Conservation (phyloP, 345 rosid species). For the Salix udensis region DNA sequence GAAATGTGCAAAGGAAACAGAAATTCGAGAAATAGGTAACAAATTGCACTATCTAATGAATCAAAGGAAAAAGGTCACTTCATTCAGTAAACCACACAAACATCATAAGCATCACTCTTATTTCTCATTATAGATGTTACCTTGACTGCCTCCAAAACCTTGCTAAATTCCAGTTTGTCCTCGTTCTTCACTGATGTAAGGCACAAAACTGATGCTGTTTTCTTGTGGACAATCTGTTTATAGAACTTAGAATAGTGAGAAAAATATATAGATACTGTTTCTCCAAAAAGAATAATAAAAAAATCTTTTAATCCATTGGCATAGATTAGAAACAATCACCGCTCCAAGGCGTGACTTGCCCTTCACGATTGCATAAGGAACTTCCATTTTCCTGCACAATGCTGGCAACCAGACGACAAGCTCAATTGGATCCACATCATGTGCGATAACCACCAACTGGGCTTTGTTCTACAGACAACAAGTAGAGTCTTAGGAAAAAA, state of each 20-base stretch:
- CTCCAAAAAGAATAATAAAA: neutral
- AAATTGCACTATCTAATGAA: neutral
- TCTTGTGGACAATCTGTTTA: conserved; percentile 62
- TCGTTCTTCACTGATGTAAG: conserved; percentile 67
- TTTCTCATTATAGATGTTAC: conserved; percentile 18
- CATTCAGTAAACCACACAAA: neutral
- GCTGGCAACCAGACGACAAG: conserved; percentile 80
- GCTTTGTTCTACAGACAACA: conserved; percentile 52
- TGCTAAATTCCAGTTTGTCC: conserved; percentile 72
- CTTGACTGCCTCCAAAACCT: conserved; percentile 66
- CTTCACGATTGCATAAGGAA: conserved; percentile 74
- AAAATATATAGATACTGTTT: neutral
- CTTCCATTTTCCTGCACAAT: conserved; percentile 74
- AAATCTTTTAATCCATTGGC: neutral
- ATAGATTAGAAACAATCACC: conserved; percentile 22
- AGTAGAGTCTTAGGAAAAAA: conserved; percentile 1
- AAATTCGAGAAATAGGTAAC: neutral
- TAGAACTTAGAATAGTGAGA: neutral
- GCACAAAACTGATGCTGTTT: conserved; percentile 67
- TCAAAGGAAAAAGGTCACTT: neutral
- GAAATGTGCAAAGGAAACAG: neutral
- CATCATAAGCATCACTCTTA: neutral
- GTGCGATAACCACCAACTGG: conserved; percentile 69
- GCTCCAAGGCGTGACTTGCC: conserved; percentile 72
- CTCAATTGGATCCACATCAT: conserved; percentile 79